Conservation (phyloP, 2,329 filamentous ascomycete species). For the Aspergillus chevalieri region DNA sequence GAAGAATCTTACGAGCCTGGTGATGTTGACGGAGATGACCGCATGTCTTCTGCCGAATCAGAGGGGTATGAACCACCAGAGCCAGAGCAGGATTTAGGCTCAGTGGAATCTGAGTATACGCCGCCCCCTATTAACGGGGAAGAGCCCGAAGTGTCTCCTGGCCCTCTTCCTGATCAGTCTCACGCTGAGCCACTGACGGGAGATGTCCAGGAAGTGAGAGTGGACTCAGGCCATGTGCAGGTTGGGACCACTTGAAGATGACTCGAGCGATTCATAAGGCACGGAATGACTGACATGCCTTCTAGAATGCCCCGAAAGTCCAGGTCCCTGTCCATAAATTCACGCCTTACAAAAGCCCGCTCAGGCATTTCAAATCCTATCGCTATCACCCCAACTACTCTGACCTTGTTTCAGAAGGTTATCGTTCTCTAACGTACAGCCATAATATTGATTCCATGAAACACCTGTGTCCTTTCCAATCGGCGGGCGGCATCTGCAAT, state of each 20-base stretch:
- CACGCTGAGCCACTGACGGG: constrained; percentile 27
- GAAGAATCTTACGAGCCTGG: constrained; percentile 18
- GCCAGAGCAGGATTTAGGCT: constrained; percentile 23
- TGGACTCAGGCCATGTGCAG: constrained; percentile 17
- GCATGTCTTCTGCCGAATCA: constrained; percentile 29
- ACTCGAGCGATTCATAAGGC: constrained; percentile 12
- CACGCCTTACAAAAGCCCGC: constrained; percentile 73
- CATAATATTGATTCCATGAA: constrained; percentile 74
- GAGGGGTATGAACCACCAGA: constrained; percentile 55
- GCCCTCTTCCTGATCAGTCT: constrained; percentile 15
- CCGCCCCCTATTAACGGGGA: constrained; percentile 33
- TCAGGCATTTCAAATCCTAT: constrained; percentile 78
- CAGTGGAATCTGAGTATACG: constrained; percentile 26
- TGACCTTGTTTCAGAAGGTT: constrained; percentile 64
- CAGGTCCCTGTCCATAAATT: constrained; percentile 27
- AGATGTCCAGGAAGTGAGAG: constrained; percentile 21
- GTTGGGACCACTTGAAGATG: constrained; percentile 29
- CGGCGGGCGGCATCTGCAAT: constrained; percentile 65
- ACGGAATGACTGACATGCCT: constrained; percentile 21
- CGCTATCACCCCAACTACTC: constrained; percentile 79
- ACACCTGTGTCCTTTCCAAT: constrained; percentile 70
- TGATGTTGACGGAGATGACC: too few relatives aligned
- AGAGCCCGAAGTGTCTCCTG: constrained; percentile 17
- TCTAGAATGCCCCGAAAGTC: constrained; percentile 20
- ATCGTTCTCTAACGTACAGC: constrained; percentile 88